Base-by-base conservation (phyloP, 1,139 yeast genomes). In the Taphrina pruni region DNA sequence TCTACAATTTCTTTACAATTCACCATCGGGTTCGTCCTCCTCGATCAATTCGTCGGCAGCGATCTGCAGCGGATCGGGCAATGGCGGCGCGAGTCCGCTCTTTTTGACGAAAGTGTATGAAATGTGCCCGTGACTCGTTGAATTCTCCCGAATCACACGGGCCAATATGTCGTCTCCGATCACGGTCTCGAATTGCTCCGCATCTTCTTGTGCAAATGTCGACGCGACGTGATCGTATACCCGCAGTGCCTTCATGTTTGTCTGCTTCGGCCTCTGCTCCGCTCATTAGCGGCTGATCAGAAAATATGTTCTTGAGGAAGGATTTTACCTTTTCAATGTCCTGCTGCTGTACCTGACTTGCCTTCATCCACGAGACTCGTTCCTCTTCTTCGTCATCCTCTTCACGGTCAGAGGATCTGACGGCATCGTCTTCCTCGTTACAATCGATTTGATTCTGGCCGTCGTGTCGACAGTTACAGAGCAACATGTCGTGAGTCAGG, bases 401-500 rank as follows among this genome's bases (percentile, higher is more conserved):
- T 35, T 50, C 65, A 36, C 14, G 4, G 36, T 66, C 56, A 0
- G 67, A 73, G 14, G 70, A 73, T 1, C 72, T 75, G 0, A 50
- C 35, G n/a, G 39, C 56, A 35, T 38, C 14, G 2, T 70, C 72
- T 8, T 26, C 51, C 11, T 70, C 65, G 26, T 41, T 48, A 6
- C 32, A 65, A 12, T 50, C 68, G 35, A 69, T 69, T 26, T 66
- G 66, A 4, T 70, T 35, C 20, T 65, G 73, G 20, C 72, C 73
- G 9, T 70, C 71, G 20, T 70, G 71, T 8, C 70, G 69, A 48
- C 97, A 92, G 0, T 77, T 75, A 77, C 97, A 92, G n/a, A 83
- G 88, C 65, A 92, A 83, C 72, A 92, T 78, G 74, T 89, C 96
- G 78, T 94, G 97, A 0, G 98, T 94, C 74, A 89, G 88, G 72